Base-by-base conservation (phyloP, 352 stramenopile species). In the Phytophthora kernoviae region DNA sequence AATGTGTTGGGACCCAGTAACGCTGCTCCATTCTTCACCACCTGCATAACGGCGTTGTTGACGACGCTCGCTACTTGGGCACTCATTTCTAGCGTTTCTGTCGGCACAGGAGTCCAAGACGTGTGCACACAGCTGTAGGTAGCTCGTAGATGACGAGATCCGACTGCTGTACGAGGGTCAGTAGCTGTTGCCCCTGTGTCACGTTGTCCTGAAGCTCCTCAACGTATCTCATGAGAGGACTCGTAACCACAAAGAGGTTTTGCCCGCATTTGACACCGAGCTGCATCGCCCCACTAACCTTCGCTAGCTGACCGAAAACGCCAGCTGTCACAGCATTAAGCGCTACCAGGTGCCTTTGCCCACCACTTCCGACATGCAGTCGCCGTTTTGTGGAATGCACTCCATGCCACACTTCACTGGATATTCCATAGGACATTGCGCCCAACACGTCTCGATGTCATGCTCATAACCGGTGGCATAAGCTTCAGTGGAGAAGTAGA, bases 341-440 rank as follows among this genome's bases (percentile, higher is more conserved):
- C 0, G 78, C 79, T 2, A 79, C 76, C 0, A 65, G 5, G 47
- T 58, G 40, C 83, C 42, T 61, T 90, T 88, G 32, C 32, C 47
- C 21, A 90, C 21, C 0, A 91, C 49, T 24, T 79, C 55, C 0
- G 62, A 43, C 8, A 70, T 67, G 58, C 81, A 91, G 51, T 88
- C 77, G 2, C 69, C 51, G 53, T 79, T 84, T 40, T 90, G 79
- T 7, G 77, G 77, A 22, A 91, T 74, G 54, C 81, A 90, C 61
- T 91, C 79, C 68, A 82, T 77, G 45, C 73, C 79, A 32, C 81
- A 91, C 53, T 86, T 62, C 2, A 91, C 82, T 0, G 82, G 82
- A 51, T 88, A 91, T 39, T 87, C 70, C 20, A 90, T 26, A 1
- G 79, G 79, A 36, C 82, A 91, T 44, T 88, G 64, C 1, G 77